Conservation (phyloP, 257 asterid species). For the Nyctanthes arbortristis region DNA sequence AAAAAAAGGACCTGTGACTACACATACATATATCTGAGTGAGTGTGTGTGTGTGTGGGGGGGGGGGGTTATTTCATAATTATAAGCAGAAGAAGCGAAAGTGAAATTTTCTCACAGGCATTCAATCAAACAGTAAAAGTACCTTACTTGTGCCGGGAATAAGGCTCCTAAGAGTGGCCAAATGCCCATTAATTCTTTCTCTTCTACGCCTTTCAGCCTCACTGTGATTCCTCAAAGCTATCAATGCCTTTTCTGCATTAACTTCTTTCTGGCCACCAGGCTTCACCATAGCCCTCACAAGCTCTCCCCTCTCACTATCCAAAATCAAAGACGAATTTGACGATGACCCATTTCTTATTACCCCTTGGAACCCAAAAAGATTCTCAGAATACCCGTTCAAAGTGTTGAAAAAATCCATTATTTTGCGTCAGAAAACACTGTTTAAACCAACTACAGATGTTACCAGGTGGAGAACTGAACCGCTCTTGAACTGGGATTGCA, state of each 20-base stretch:
- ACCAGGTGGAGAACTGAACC: background rate
- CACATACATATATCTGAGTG: too few species aligned
- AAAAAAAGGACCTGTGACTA: too few species aligned
- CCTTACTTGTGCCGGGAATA: conserved; percentile 77
- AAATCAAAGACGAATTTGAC: conserved; percentile 45
- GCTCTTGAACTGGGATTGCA: conserved; percentile 24
- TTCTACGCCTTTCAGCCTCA: conserved; percentile 77
- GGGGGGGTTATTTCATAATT: too few species aligned
- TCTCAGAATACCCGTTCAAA: conserved; percentile 41
- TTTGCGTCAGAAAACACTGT: conserved; percentile 14
- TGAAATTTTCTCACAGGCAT: background rate
- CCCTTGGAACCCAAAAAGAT: conserved; percentile 42
- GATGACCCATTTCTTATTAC: conserved; percentile 40
- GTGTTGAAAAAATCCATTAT: conserved; percentile 43
- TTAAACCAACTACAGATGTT: conserved; percentile 32
- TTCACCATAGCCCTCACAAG: conserved; percentile 53
- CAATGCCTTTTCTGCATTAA: conserved; percentile 66
- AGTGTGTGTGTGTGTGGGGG: too few species aligned
- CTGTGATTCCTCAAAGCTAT: conserved; percentile 82
- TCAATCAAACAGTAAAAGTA: conserved; percentile 13
- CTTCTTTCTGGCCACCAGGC: conserved; percentile 49
- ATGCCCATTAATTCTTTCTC: conserved; percentile 81
- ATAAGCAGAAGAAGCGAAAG: too few species aligned
- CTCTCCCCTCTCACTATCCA: conserved; percentile 66
- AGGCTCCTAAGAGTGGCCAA: conserved; percentile 68